A percentile compares a stretch with the other conserved stretches of the same genome.
These are phyloP conservation scores for Penicillium cataractarum DNA, from an alignment of 495 filamentous ascomycete species.

Conservation along the genomic window DNA sequence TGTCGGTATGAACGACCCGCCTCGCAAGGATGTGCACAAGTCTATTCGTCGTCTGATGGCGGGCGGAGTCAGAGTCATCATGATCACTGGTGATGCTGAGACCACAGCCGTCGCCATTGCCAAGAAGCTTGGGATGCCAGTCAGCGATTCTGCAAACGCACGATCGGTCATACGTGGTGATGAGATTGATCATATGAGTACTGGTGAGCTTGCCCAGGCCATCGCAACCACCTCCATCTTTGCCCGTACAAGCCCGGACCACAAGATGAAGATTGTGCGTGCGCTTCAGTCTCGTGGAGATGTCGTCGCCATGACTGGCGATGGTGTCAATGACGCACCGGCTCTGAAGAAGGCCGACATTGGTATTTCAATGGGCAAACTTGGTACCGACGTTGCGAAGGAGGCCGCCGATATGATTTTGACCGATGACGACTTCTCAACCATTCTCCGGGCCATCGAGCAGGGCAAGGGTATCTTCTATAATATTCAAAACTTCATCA, in stretches of 20 bases:
- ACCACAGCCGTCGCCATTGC: slow-evolving; percentile 93
- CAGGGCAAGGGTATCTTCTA: slow-evolving; percentile 99
- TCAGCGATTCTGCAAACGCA: slow-evolving; percentile 49
- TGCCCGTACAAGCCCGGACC: slow-evolving; percentile 92
- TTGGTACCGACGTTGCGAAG: slow-evolving; percentile 97
- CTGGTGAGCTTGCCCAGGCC: slow-evolving; percentile 76
- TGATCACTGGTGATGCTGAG: slow-evolving; percentile 97
- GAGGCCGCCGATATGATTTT: slow-evolving; percentile 99
- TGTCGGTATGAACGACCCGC: slow-evolving; percentile 97
- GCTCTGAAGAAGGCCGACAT: slow-evolving; percentile 98
- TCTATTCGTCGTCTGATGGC: slow-evolving; percentile 90
- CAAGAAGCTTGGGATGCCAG: slow-evolving; percentile 87
- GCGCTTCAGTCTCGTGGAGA: slow-evolving; percentile 92
- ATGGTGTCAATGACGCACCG: slow-evolving; percentile 97
- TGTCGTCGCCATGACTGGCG: slow-evolving; percentile 98
- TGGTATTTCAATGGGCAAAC: slow-evolving; percentile 93
- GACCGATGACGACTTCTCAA: slow-evolving; percentile 97
- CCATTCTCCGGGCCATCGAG: slow-evolving; percentile 93
- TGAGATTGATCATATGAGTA: slow-evolving; percentile 88
- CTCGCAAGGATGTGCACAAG: slow-evolving; percentile 83
- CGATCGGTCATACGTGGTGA: slow-evolving; percentile 82
- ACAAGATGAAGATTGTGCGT: slow-evolving; percentile 94
- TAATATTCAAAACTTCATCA: slow-evolving; percentile 99
- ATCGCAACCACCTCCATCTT: slow-evolving; percentile 91
- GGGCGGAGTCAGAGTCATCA: slow-evolving; percentile 92